Percentiles rank a stretch among this genome's conserved stretches.
Evolutionary conservation across 2,329 filamentous ascomycete species (phyloP).

Genomic region (Monosporascus sp.): DNA sequence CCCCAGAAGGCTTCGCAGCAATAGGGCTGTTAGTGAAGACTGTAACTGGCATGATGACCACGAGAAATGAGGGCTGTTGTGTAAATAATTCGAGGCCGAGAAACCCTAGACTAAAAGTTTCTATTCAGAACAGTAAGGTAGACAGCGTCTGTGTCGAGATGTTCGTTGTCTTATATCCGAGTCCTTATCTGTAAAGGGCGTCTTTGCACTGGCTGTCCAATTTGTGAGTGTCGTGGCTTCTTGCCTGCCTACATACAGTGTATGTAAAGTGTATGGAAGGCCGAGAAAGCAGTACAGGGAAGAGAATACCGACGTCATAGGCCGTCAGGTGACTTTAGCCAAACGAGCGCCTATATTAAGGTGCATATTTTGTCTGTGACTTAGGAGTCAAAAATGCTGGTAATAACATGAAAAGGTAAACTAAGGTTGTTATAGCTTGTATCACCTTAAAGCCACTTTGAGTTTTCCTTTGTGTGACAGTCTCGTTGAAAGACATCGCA

Average conservation of each 20-base stretch:
- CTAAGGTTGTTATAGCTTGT: too few relatives aligned
- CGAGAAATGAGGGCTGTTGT: not conserved
- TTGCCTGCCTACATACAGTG: not conserved
- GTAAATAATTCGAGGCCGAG: slow-evolving; percentile 33
- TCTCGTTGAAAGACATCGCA: too few relatives aligned
- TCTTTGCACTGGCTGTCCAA: not conserved
- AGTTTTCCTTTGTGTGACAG: too few relatives aligned
- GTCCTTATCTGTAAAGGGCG: not conserved
- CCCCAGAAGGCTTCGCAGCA: slow-evolving; percentile 43
- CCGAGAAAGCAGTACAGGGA: too few relatives aligned
- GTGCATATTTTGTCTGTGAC: not conserved
- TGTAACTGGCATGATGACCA: slow-evolving; percentile 55
- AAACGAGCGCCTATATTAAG: not conserved
- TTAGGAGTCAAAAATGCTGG: not conserved
- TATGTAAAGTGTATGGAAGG: too few relatives aligned
- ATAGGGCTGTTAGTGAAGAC: slow-evolving; percentile 56
- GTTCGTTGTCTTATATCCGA: too few relatives aligned
- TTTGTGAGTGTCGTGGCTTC: not conserved
- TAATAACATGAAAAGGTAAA: too few relatives aligned
- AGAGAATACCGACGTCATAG: slow-evolving; percentile 4
- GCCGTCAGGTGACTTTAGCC: slow-evolving; percentile 4
- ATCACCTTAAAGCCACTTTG: too few relatives aligned
- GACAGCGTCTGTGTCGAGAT: too few relatives aligned
- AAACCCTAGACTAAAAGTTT: too few relatives aligned
- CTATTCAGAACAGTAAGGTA: too few relatives aligned